Base-by-base conservation (phyloP, 306 rosid species). In the Purshia tridentata region DNA sequence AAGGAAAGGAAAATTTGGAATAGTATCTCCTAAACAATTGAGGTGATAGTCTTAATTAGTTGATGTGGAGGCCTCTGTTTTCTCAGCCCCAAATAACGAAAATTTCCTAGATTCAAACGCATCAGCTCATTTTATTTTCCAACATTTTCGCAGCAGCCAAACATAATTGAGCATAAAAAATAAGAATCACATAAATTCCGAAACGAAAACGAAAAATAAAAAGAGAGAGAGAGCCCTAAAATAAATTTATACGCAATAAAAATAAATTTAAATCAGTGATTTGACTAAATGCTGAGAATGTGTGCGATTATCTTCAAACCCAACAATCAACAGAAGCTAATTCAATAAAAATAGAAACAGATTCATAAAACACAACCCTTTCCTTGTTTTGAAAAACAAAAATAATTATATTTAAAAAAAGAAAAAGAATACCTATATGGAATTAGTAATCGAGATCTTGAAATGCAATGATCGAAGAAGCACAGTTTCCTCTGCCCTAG, bases 371-470 rank as follows among this genome's bases (percentile, higher is more conserved):
- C 64, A 16, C 13, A 77, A 74, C 58, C 56, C 10, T 52, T 60
- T 44, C 58, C 42, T 19, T 6, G 35, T n/a, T 47, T 15, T 9
- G 37, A 42, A 14, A 7, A 45, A 55, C 6, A 8, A 20, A 9
- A 4, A 57, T 3, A 44, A 55, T 53, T 4, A 15, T 37, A 61
- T n/a, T n/a, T n/a, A n/a, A n/a, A n/a, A n/a, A n/a, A n/a, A n/a
- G n/a, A 45, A 20, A 11, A 49, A 41, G 18, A 41, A 70, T 53
- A 89, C 94, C 92, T 82, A 77, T 69, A 78, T 42, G 64, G 83
- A 79, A 67, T 74, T 78, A 82, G 76, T 84, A 85, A 80, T 83
- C 90, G 80, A 88, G 92, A 91, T 91, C 90, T 85, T 81, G 62
- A 71, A 85, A 85, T 75, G 88, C 72, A 85, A 81, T 74, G 82